Conservation (phyloP, 345 rosid genomes). For the Euphorbia lathyris region DNA sequence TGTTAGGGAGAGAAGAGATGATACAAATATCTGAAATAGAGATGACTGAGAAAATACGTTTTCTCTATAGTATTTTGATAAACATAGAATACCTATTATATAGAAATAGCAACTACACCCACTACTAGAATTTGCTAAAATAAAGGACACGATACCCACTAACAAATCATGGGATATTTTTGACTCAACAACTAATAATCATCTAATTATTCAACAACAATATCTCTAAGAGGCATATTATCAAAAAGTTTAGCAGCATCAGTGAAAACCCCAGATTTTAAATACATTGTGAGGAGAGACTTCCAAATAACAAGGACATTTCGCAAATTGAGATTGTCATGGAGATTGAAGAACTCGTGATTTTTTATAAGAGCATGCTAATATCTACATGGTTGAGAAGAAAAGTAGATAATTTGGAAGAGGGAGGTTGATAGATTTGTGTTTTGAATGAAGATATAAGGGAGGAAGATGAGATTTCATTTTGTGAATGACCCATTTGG, state of each 20-base stretch:
- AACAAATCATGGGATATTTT: too few species aligned
- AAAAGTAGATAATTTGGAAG: slow-evolving; percentile 33
- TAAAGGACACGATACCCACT: too few species aligned
- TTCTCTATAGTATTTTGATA: too few species aligned
- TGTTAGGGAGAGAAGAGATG: too few species aligned
- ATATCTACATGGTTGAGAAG: slow-evolving; percentile 54
- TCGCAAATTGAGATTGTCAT: slow-evolving; percentile 21
- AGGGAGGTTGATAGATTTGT: slow-evolving; percentile 29
- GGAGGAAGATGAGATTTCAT: slow-evolving; percentile 44
- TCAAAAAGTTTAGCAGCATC: slow-evolving; percentile 66
- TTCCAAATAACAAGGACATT: slow-evolving; percentile 67
- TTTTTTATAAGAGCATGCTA: slow-evolving; percentile 62
- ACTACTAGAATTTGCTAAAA: too few species aligned
- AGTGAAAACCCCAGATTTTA: slow-evolving; percentile 29
- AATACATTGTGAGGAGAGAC: slow-evolving; percentile 51
- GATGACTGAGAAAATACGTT: too few species aligned
- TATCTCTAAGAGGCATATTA: slow-evolving; percentile 64
- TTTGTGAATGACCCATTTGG: slow-evolving; percentile 62
- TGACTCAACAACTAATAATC: too few species aligned
- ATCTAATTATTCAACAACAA: too few species aligned
- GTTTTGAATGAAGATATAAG: slow-evolving; percentile 33
- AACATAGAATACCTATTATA: too few species aligned
- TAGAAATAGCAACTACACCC: too few species aligned
- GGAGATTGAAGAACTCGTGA: slow-evolving; percentile 34
- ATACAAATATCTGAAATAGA: too few species aligned